Conservation (phyloP, 768 basidiomycete genomes). For the Pholiota microspora region DNA sequence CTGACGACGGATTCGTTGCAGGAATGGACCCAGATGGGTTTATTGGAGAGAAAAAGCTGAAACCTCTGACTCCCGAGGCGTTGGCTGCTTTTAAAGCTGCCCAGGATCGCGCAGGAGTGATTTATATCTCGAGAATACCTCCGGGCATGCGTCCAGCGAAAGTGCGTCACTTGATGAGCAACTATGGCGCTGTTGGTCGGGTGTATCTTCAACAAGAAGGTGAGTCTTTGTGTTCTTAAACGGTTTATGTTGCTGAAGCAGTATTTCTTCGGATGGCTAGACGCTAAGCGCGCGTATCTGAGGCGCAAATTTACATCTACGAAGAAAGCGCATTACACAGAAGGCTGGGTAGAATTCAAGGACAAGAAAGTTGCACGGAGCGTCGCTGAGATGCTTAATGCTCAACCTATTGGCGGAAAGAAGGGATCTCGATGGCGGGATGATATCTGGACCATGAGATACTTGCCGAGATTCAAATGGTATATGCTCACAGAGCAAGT, state of each 20-base stretch:
- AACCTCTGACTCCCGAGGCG: conserved; percentile 73
- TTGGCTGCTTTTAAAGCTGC: conserved; percentile 72
- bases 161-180: conserved; percentile 89
- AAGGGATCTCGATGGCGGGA: conserved; percentile 90
- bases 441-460: conserved; percentile 99
- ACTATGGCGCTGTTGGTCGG: conserved; percentile 86
- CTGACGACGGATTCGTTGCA: conserved; percentile 31
- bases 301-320: conserved; percentile 79
- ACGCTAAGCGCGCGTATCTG: conserved; percentile 84
- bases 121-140: conserved; percentile 95
- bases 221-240: conserved; percentile 26
- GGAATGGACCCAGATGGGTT: conserved; percentile 63
- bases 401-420: conserved; percentile 92
- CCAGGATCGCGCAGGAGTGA: conserved; percentile 76
- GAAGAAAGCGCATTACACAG: conserved; percentile 85
- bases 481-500: conserved; percentile 98
- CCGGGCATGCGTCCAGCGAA: conserved; percentile 98
- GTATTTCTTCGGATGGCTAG: conserved; percentile 32
- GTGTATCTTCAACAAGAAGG: conserved; percentile 95
- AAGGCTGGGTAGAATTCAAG: conserved; percentile 98
- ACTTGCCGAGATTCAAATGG: conserved; percentile 97
- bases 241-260: conserved; percentile 1
- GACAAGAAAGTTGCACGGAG: conserved; percentile 89
- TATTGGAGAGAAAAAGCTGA: conserved; percentile 59
- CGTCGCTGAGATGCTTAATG: conserved; percentile 94